Conservation (phyloP, 2,329 filamentous ascomycete species). For the Penicillium sp. region DNA sequence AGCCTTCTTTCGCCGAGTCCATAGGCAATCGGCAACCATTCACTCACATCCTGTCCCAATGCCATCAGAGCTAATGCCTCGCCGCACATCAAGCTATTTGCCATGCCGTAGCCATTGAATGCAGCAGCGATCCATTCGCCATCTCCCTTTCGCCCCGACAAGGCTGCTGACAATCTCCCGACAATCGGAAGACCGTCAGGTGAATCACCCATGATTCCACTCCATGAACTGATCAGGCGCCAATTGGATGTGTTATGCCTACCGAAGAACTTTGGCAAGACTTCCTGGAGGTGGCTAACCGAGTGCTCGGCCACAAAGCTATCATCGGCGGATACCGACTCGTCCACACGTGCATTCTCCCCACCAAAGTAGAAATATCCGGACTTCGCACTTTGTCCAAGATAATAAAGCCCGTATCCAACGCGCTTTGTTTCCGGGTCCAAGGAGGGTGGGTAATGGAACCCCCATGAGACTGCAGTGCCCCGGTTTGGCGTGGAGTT, state of each 20-base stretch:
- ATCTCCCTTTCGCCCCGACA: slow-evolving; percentile 31
- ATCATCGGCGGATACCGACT: slow-evolving; percentile 27
- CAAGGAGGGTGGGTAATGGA: slow-evolving; percentile 29
- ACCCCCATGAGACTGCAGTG: slow-evolving; percentile 29
- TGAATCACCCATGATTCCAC: slow-evolving; percentile 54
- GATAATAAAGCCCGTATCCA: slow-evolving; percentile 28
- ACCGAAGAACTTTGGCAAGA: slow-evolving; percentile 25
- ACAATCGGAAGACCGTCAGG: slow-evolving; percentile 55
- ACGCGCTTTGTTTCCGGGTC: slow-evolving; percentile 18
- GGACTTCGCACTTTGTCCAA: slow-evolving; percentile 27
- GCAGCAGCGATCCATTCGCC: slow-evolving; percentile 58
- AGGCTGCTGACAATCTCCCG: slow-evolving; percentile 48
- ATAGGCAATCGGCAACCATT: slow-evolving; percentile 33
- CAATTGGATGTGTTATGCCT: slow-evolving; percentile 10
- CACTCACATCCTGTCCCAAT: slow-evolving; percentile 25
- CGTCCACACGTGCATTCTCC: slow-evolving; percentile 22
- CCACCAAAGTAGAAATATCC: slow-evolving; percentile 33
- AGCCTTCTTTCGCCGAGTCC: slow-evolving; percentile 19
- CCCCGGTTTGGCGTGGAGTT: slow-evolving; percentile 21
- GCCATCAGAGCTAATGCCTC: slow-evolving; percentile 33
- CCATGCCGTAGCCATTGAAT: slow-evolving; percentile 70
- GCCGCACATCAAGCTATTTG: slow-evolving; percentile 49
- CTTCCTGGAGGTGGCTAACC: slow-evolving; percentile 18
- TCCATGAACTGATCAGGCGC: slow-evolving; percentile 31
- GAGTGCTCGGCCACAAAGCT: slow-evolving; percentile 18